These are phyloP conservation scores for Fusarium gaditjirri DNA, from an alignment of 2,329 filamentous ascomycete species.

Conservation along the genomic window DNA sequence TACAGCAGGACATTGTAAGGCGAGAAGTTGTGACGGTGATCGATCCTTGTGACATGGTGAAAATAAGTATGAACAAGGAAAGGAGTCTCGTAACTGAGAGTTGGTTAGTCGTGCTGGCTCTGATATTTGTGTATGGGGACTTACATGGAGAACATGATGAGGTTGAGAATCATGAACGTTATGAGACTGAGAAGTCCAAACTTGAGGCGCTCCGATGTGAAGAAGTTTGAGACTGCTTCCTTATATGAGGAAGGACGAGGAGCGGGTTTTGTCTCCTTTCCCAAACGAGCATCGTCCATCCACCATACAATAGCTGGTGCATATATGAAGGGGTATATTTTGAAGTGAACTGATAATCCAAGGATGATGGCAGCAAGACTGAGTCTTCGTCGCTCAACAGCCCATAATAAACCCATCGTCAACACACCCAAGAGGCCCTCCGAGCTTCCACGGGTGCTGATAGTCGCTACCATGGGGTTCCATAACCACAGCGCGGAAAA, in stretches of 20 bases:
- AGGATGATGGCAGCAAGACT: constrained; percentile 77
- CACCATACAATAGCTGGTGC: constrained; percentile 83
- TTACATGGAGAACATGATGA: constrained; percentile 80
- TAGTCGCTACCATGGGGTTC: constrained; percentile 98
- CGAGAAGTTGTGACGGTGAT: constrained; percentile 98
- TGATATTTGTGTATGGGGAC: constrained; percentile 42
- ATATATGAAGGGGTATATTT: constrained; percentile 99
- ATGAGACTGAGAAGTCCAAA: constrained; percentile 73
- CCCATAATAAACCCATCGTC: constrained; percentile 85
- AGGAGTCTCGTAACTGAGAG: constrained; percentile 75
- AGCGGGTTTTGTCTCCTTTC: constrained; percentile 14
- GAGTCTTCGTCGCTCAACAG: constrained; percentile 72
- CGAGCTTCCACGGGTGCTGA: constrained; percentile 93
- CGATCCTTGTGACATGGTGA: constrained; percentile 91
- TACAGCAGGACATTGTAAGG: constrained; percentile 95
- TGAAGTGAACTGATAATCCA: constrained; percentile 91
- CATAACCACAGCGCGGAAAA: constrained; percentile 92
- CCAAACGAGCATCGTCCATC: constrained; percentile 70
- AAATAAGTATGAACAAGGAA: constrained; percentile 93
- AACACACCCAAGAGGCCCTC: constrained; percentile 90
- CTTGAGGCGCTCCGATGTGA: constrained; percentile 64
- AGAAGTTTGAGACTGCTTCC: constrained; percentile 53
- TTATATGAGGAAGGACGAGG: constrained; percentile 32
- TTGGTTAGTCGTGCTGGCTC: not conserved
- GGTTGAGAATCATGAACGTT: constrained; percentile 80